phyloP scores from a whole-genome alignment of 306 rosid genomes.

The Dryas alaskensis region DNA sequence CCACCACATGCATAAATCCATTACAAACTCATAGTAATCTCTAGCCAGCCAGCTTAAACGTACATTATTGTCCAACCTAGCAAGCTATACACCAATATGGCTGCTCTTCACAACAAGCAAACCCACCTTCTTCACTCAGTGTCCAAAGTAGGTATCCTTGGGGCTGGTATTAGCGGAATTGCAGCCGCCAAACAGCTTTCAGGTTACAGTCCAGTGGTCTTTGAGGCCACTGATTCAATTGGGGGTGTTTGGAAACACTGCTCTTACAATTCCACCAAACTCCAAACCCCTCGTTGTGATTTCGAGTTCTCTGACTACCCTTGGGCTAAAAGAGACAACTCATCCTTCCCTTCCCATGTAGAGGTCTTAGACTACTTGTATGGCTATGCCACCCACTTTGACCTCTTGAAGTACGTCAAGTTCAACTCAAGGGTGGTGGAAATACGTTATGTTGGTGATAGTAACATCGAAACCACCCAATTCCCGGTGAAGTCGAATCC shows the following conservation, averaged over 20 bases:
- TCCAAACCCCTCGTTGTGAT: conserved; percentile 59
- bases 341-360: conserved; percentile 46
- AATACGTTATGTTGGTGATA: conserved; percentile 34
- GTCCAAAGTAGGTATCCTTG: conserved; percentile 53
- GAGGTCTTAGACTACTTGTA: conserved; percentile 52
- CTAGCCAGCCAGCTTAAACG: not conserved
- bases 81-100: conserved; percentile 21
- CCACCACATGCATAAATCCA: not conserved
- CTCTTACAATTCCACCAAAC: conserved; percentile 46
- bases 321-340: conserved; percentile 46
- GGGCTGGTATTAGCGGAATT: conserved; percentile 69
- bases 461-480: not conserved
- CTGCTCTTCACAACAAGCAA: conserved; percentile 5
- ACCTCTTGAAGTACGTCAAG: conserved; percentile 41
- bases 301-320: conserved; percentile 63
- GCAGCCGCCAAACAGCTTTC: conserved; percentile 65
- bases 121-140: conserved; percentile 13
- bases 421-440: conserved; percentile 49
- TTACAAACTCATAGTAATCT: not conserved
- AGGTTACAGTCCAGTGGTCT: conserved; percentile 42
- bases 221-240: conserved; percentile 51
- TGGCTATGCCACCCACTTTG: conserved; percentile 49
- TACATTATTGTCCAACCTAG: not conserved
- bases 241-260: conserved; percentile 83
- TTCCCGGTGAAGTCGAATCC: not conserved